These are phyloP conservation scores for Bruguiera gymnorhiza DNA, from an alignment of 345 rosid genomes.

Conservation along the genomic window DNA sequence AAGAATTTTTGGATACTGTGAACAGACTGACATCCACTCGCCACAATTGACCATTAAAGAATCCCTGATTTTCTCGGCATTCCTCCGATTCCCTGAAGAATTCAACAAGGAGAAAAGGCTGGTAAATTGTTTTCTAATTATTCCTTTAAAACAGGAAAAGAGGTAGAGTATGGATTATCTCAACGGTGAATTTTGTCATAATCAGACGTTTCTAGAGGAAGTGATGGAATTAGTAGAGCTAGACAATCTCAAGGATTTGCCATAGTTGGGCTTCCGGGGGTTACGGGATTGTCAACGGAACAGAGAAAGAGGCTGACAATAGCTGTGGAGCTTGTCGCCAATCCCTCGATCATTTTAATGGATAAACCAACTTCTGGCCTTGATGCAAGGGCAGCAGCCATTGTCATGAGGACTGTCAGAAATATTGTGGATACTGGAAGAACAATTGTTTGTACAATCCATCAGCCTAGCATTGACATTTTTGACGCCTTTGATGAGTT, in stretches of 20 bases:
- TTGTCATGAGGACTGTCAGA: conserved; percentile 89
- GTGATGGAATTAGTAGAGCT: conserved; percentile 70
- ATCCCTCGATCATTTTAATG: conserved; percentile 89
- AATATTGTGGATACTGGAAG: conserved; percentile 90
- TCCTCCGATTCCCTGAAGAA: conserved; percentile 25
- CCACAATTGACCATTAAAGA: conserved; percentile 56
- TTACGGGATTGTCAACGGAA: conserved; percentile 77
- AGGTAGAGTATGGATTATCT: too few relatives aligned
- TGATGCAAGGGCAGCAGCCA: conserved; percentile 89
- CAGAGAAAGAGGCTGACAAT: conserved; percentile 84
- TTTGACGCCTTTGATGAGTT: conserved; percentile 88
- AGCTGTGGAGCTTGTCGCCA: conserved; percentile 78
- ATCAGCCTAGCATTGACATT: conserved; percentile 84
- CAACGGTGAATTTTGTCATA: background rate
- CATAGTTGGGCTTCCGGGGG: conserved; percentile 63
- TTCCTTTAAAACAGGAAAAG: background rate
- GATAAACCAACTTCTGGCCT: conserved; percentile 93
- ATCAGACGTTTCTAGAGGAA: conserved; percentile 60
- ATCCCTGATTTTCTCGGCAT: conserved; percentile 51
- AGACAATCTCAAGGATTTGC: conserved; percentile 55
- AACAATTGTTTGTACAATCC: conserved; percentile 84
- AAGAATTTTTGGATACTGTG: conserved; percentile 58
- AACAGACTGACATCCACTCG: conserved; percentile 61
- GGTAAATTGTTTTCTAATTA: background rate
- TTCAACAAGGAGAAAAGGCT: conserved; percentile 19